A percentile compares a stretch with the other conserved stretches of the same genome.
Evolutionary conservation across 1,139 yeast genomes (phyloP).

Genomic region (Eremothecium sinecaudum): DNA sequence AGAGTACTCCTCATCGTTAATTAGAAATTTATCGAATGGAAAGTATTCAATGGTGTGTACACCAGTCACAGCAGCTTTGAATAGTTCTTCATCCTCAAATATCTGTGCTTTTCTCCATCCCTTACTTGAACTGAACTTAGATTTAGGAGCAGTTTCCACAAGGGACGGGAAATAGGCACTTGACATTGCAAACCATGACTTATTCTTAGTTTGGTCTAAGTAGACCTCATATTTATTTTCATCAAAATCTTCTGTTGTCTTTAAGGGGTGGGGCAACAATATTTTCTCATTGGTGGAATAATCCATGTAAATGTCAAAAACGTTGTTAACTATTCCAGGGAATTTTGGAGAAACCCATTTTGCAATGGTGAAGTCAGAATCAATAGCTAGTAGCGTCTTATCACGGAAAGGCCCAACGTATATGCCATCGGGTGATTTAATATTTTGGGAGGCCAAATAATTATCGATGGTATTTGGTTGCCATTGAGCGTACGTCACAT

Average conservation of each 20-base stretch:
- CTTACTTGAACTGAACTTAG: slow-evolving; percentile 44
- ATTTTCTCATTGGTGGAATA: slow-evolving; percentile 27
- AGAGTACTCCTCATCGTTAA: slow-evolving; percentile 8
- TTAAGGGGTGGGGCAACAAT: slow-evolving; percentile 57
- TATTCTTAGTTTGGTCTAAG: slow-evolving; percentile 53
- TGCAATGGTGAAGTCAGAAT: slow-evolving; percentile 55
- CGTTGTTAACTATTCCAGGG: slow-evolving; percentile 27
- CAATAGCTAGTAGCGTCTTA: slow-evolving; percentile 57
- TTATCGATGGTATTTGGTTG: slow-evolving; percentile 82
- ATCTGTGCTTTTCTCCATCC: slow-evolving; percentile 35
- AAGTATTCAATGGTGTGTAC: slow-evolving; percentile 34
- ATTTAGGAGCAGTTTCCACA: slow-evolving; percentile 68
- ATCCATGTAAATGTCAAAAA: slow-evolving; percentile 30
- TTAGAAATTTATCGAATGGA: slow-evolving; percentile 13
- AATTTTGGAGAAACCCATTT: slow-evolving; percentile 57
- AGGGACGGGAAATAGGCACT: slow-evolving; percentile 67
- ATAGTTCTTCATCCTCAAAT: slow-evolving; percentile 28
- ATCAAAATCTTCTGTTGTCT: slow-evolving; percentile 23
- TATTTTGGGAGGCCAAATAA: slow-evolving; percentile 47
- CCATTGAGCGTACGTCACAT: slow-evolving; percentile 84
- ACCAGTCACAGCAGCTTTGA: slow-evolving; percentile 38
- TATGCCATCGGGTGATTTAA: slow-evolving; percentile 54
- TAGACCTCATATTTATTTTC: slow-evolving; percentile 39
- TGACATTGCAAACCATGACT: slow-evolving; percentile 86
- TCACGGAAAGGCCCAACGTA: slow-evolving; percentile 82